phyloP scores from a whole-genome alignment of 2,329 filamentous ascomycete genomes.

The Byssochlamys sp. region DNA sequence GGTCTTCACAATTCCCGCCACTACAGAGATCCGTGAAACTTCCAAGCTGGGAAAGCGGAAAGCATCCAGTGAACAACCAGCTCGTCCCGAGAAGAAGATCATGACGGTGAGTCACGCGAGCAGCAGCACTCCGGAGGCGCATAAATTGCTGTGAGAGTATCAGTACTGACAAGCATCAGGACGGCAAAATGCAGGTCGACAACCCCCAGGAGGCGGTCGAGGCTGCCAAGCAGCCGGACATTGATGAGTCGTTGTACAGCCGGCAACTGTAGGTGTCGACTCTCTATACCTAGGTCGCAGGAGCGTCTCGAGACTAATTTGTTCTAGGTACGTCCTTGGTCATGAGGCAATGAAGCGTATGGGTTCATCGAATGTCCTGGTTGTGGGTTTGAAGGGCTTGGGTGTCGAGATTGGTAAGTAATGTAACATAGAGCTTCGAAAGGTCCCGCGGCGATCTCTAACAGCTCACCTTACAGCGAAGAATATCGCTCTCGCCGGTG shows the following conservation, averaged over 20 bases:
- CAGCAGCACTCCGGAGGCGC: not conserved
- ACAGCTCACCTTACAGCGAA: conserved; percentile 52
- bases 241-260: conserved; percentile 60
- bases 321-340: conserved; percentile 54
- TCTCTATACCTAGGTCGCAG: not conserved
- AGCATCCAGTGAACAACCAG: conserved; percentile 39
- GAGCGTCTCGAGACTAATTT: conserved; percentile 7
- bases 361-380: conserved; percentile 86
- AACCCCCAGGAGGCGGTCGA: conserved; percentile 48
- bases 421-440: conserved; percentile 8
- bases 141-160: conserved; percentile 1
- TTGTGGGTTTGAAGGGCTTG: conserved; percentile 83
- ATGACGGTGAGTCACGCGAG: conserved; percentile 37
- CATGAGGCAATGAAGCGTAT: conserved; percentile 95
- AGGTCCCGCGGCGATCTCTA: not conserved
- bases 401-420: conserved; percentile 73
- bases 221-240: conserved; percentile 55
- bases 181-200: conserved; percentile 54
- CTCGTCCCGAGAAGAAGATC: conserved; percentile 44
- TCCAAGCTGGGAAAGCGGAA: conserved; percentile 45
- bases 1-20: conserved; percentile 34
- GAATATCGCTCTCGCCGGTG: conserved; percentile 93
- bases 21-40: conserved; percentile 34
- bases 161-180: conserved; percentile 23
- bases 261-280: conserved; percentile 44